Conservation (phyloP, 768 basidiomycete genomes). For the Thelephora ganbajun region DNA sequence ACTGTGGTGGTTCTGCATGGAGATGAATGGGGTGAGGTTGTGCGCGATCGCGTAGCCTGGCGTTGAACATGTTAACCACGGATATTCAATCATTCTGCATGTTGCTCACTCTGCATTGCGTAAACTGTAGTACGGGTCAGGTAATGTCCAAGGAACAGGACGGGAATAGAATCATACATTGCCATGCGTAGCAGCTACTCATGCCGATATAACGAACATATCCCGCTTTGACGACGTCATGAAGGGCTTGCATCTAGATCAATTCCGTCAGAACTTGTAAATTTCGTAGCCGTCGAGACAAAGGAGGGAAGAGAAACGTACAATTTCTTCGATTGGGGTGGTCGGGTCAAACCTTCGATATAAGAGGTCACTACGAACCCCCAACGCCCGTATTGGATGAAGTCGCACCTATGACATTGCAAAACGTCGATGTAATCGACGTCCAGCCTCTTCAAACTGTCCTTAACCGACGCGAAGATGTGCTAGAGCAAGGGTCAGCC, state of each 20-base stretch:
- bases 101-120: constrained; percentile 18
- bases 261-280: background rate
- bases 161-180: constrained; percentile 11
- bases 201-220: constrained; percentile 29
- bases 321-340: constrained; percentile 28
- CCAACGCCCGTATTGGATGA: constrained; percentile 14
- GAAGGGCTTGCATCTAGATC: constrained; percentile 28
- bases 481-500: constrained; percentile 24
- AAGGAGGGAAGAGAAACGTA: constrained; percentile 7
- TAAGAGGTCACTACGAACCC: constrained; percentile 12
- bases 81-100: background rate
- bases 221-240: constrained; percentile 32
- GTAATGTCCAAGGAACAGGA: background rate
- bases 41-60: constrained; percentile 28
- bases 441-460: constrained; percentile 50
- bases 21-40: constrained; percentile 38
- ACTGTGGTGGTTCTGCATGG: constrained; percentile 50
- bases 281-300: background rate
- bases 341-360: constrained; percentile 19
- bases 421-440: constrained; percentile 67
- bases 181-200: constrained; percentile 23
- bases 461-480: constrained; percentile 58
- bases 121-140: constrained; percentile 12
- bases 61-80: background rate
- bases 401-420: constrained; percentile 32